These are phyloP conservation scores for Przewalskia tangutica DNA, from an alignment of 257 asterid species.

Conservation along the genomic window DNA sequence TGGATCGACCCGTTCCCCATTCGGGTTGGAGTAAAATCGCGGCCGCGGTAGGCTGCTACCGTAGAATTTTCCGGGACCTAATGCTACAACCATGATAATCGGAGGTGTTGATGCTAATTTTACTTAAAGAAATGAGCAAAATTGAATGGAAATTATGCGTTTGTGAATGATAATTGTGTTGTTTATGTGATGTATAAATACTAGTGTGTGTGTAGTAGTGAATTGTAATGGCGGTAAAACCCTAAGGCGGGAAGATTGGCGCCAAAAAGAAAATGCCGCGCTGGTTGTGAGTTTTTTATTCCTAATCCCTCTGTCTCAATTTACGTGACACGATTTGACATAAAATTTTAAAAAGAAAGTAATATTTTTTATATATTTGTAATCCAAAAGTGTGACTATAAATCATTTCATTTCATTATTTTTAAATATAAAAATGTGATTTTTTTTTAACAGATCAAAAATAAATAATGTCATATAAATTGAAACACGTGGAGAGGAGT, in stretches of 20 bases:
- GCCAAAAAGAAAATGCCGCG: neutral
- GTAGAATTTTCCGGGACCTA: constrained; percentile 84
- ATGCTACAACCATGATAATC: constrained; percentile 54
- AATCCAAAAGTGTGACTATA: no score
- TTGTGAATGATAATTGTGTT: neutral
- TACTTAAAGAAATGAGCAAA: neutral
- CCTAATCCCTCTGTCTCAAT: no score
- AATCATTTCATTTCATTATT: no score
- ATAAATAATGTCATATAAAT: no score
- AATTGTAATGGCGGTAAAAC: neutral
- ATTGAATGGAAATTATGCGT: no score
- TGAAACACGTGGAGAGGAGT: no score
- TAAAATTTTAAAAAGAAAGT: no score
- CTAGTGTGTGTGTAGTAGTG: neutral
- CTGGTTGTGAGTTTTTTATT: no score
- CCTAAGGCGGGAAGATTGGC: neutral
- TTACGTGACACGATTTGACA: no score
- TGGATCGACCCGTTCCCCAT: constrained; percentile 60
- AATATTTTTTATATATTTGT: no score
- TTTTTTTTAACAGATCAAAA: no score
- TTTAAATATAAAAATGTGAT: no score
- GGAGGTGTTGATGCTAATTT: neutral
- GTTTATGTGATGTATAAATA: neutral
- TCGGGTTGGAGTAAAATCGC: constrained; percentile 53
- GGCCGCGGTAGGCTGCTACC: constrained; percentile 95